phyloP scores from a whole-genome alignment of 1,139 yeast genomes.

The Taphrina deformans region DNA sequence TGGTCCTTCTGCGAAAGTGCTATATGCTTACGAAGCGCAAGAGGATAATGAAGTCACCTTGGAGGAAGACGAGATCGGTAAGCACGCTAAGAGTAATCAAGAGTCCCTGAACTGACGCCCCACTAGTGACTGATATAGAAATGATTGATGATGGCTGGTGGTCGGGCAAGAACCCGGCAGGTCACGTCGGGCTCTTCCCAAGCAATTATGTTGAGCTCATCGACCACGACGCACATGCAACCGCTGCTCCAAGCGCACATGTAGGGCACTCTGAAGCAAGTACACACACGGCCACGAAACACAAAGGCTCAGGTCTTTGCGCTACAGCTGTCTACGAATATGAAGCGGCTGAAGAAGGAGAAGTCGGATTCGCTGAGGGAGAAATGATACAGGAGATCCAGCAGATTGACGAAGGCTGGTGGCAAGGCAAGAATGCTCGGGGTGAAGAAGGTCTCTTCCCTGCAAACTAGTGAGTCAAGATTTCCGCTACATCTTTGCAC shows the following conservation, averaged over 20 bases:
- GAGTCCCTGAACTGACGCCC: no score
- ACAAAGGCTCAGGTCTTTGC: conserved; percentile 42
- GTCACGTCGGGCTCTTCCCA: conserved; percentile 70
- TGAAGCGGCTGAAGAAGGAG: conserved; percentile 88
- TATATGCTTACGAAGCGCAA: conserved; percentile 67
- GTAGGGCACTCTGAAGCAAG: conserved; percentile 38
- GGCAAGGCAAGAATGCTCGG: conserved; percentile 72
- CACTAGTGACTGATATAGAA: conserved; percentile 52
- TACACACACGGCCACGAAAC: conserved; percentile 43
- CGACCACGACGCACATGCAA: conserved; percentile 40
- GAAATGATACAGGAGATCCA: conserved; percentile 79
- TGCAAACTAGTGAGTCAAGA: conserved; percentile 10
- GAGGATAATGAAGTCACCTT: conserved; percentile 74
- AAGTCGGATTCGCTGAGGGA: conserved; percentile 77
- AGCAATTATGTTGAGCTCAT: conserved; percentile 62
- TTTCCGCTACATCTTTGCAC: not conserved
- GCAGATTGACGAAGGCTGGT: conserved; percentile 94
- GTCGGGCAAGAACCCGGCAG: conserved; percentile 63
- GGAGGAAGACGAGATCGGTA: conserved; percentile 63
- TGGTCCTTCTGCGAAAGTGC: conserved; percentile 56
- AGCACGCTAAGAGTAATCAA: conserved; percentile 37
- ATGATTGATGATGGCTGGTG: conserved; percentile 81
- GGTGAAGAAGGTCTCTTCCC: conserved; percentile 90
- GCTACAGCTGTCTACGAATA: conserved; percentile 85
- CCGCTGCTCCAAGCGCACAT: conserved; percentile 21